These are phyloP conservation scores for Leptographium flavum DNA, from an alignment of 2,329 filamentous ascomycete species.

Conservation along the genomic window DNA sequence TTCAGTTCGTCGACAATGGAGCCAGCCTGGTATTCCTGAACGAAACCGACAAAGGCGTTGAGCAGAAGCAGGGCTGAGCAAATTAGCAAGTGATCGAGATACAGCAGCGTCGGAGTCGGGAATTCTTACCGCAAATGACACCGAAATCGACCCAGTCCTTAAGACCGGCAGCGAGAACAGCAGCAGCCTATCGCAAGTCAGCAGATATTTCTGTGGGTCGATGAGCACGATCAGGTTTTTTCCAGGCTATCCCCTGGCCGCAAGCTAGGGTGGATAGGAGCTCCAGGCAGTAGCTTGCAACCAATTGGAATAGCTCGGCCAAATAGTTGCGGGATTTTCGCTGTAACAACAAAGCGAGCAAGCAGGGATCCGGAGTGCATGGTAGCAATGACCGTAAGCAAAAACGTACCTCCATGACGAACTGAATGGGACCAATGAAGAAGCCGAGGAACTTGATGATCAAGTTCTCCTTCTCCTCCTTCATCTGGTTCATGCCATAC, in stretches of 20 bases:
- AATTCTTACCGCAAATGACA: constrained; percentile 55
- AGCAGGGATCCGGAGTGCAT: too few species aligned
- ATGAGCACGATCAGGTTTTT: constrained; percentile 1
- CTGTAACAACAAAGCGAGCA: too few species aligned
- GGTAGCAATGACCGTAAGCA: too few species aligned
- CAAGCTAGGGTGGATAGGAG: background rate
- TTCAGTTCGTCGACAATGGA: constrained; percentile 85
- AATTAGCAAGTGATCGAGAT: background rate
- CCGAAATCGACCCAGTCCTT: constrained; percentile 87
- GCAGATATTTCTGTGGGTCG: background rate
- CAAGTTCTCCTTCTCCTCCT: constrained; percentile 77
- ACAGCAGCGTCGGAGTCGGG: background rate
- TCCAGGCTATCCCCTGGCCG: background rate
- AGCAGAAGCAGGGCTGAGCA: constrained; percentile 49
- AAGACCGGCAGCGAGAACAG: constrained; percentile 69
- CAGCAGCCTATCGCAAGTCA: constrained; percentile 41
- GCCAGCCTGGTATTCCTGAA: constrained; percentile 81
- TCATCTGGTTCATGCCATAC: constrained; percentile 70
- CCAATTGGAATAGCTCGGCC: constrained; percentile 1
- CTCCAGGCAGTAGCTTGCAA: background rate
- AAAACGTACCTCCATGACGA: constrained; percentile 82
- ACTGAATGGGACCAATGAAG: constrained; percentile 82
- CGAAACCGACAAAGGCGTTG: constrained; percentile 74
- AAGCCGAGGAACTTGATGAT: constrained; percentile 70
- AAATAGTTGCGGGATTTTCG: background rate